Conservation (phyloP, 2,329 filamentous ascomycete genomes). For the Penicillium sp. region DNA sequence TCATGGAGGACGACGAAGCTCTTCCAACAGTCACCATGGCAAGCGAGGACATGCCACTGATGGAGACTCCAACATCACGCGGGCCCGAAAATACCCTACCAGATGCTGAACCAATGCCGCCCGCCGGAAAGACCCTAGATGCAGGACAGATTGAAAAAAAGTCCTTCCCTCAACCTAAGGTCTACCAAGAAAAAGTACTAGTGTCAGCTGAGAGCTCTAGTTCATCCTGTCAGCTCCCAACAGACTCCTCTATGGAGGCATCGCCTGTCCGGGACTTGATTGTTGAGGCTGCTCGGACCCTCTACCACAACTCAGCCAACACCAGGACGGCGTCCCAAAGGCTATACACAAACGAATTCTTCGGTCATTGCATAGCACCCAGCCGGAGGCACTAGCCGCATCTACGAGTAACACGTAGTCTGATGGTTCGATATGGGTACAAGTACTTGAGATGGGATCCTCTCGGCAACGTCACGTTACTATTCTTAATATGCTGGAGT, state of each 20-base stretch:
- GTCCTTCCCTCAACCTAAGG: background rate
- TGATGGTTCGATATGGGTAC: constrained; percentile 23
- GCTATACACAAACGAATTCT: constrained; percentile 11
- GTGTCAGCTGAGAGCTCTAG: background rate
- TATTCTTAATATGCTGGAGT: constrained; percentile 17
- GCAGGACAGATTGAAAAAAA: background rate
- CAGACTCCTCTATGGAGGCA: background rate
- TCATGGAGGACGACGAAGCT: background rate
- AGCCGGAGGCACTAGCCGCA: constrained; percentile 1
- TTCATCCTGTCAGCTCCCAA: background rate
- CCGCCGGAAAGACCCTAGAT: background rate
- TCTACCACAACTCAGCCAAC: constrained; percentile 12
- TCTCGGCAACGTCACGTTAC: background rate
- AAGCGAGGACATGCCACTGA: background rate
- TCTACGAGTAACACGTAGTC: constrained; percentile 17
- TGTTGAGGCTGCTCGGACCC: background rate
- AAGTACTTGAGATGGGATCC: constrained; percentile 15
- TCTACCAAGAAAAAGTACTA: background rate
- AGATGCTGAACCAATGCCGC: background rate
- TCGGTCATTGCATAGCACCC: constrained; percentile 1
- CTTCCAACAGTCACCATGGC: background rate
- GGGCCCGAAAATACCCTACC: background rate
- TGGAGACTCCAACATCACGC: background rate
- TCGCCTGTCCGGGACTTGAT: background rate
- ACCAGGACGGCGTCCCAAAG: background rate